Evolutionary conservation across 495 filamentous ascomycete species (phyloP).

Genomic region (Aspergillus nidulans): DNA sequence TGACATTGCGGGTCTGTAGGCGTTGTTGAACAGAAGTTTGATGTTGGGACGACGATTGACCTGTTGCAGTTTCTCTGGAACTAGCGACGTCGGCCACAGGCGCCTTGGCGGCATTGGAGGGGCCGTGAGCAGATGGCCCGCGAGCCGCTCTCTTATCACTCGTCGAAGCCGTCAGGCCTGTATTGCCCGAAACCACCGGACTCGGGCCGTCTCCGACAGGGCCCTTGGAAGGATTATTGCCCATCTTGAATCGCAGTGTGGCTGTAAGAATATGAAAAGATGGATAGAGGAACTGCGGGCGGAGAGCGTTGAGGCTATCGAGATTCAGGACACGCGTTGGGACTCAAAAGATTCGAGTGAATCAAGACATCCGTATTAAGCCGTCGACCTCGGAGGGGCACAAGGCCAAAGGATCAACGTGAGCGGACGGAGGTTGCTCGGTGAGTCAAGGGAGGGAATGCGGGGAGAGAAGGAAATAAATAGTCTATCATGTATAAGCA

Average conservation of each 20-base stretch:
- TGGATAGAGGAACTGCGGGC: background rate
- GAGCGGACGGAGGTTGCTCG: background rate
- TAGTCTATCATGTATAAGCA: conserved; percentile 4
- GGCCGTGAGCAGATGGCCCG: conserved; percentile 37
- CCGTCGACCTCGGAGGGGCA: conserved; percentile 15
- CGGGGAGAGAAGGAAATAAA: conserved; percentile 4
- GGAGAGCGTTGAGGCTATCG: background rate
- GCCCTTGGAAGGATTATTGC: conserved; percentile 49
- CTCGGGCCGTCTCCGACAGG: conserved; percentile 33
- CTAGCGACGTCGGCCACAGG: conserved; percentile 40
- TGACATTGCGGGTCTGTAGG: conserved; percentile 34
- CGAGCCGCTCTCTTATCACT: conserved; percentile 37
- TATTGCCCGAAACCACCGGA: conserved; percentile 23
- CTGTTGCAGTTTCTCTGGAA: conserved; percentile 38
- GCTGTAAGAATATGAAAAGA: background rate
- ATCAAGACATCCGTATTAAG: conserved; percentile 25
- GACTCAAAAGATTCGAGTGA: conserved; percentile 2
- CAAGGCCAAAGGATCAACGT: conserved; percentile 5
- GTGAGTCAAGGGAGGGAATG: background rate
- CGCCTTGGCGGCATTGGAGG: conserved; percentile 34
- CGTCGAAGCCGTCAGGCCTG: conserved; percentile 22
- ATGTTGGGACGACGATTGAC: conserved; percentile 34
- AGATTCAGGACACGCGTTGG: conserved; percentile 2
- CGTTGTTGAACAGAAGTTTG: conserved; percentile 35
- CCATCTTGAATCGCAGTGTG: conserved; percentile 30